These are phyloP conservation scores for Hypoxylon sp. DNA, from an alignment of 2,329 filamentous ascomycete genomes.

Conservation along the genomic window DNA sequence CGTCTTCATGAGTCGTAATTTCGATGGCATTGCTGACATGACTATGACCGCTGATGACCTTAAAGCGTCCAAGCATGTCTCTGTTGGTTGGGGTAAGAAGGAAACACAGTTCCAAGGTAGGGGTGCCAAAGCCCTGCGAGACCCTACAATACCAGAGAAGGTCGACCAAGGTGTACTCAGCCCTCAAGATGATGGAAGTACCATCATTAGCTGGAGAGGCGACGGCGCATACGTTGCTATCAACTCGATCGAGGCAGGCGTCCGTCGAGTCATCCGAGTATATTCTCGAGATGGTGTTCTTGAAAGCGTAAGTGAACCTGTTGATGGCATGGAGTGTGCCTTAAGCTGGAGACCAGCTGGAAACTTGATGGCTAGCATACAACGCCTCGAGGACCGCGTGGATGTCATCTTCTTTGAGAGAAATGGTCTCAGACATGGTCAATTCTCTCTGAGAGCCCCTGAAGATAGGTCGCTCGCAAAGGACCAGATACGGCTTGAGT, in stretches of 20 bases:
- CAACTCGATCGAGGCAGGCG: conserved; percentile 79
- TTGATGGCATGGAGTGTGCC: conserved; percentile 88
- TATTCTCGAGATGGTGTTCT: conserved; percentile 92
- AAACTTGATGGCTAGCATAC: conserved; percentile 90
- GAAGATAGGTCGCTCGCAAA: conserved; percentile 70
- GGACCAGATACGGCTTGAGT: conserved; percentile 77
- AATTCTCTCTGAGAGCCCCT: conserved; percentile 83
- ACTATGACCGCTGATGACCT: conserved; percentile 82
- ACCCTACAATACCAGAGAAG: conserved; percentile 94
- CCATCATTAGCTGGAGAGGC: conserved; percentile 90
- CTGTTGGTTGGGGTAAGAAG: conserved; percentile 97
- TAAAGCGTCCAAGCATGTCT: conserved; percentile 91
- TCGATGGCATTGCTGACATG: conserved; percentile 86
- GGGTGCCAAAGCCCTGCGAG: conserved; percentile 85
- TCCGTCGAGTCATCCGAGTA: conserved; percentile 86
- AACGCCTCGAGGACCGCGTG: conserved; percentile 76
- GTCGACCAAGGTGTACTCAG: conserved; percentile 88
- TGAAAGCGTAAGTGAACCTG: conserved; percentile 94
- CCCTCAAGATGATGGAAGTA: conserved; percentile 77
- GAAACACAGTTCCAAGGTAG: conserved; percentile 98
- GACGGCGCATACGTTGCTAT: conserved; percentile 93
- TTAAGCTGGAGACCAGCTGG: conserved; percentile 94
- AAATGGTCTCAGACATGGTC: conserved; percentile 96
- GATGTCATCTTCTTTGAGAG: conserved; percentile 96
- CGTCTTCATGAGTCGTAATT: conserved; percentile 92